Conservation (phyloP, 2,329 filamentous ascomycete species). For the Coniochaeta ligniaria region DNA sequence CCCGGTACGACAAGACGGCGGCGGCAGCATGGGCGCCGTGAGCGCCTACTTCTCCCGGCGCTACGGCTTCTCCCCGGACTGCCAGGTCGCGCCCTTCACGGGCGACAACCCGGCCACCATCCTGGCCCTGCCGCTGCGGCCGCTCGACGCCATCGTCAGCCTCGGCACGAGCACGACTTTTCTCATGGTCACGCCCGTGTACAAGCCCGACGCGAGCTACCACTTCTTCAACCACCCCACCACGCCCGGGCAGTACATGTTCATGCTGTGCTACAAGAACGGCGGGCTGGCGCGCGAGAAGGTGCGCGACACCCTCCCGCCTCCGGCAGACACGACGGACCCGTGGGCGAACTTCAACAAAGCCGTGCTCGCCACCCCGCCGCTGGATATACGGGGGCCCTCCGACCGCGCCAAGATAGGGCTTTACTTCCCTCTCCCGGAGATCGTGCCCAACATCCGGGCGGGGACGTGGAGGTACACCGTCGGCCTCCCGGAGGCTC, state of each 20-base stretch:
- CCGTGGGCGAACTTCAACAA: conserved; percentile 79
- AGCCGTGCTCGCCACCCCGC: conserved; percentile 58
- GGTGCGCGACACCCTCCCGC: conserved; percentile 75
- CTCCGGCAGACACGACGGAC: conserved; percentile 34
- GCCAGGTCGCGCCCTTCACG: conserved; percentile 78
- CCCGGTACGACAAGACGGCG: conserved; percentile 71
- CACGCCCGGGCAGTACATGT: conserved; percentile 90
- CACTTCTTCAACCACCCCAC: conserved; percentile 99
- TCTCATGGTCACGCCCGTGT: conserved; percentile 91
- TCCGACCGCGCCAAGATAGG: conserved; percentile 69
- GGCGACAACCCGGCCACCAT: conserved; percentile 97
- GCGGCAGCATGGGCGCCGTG: conserved; percentile 67
- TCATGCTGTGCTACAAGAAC: conserved; percentile 99
- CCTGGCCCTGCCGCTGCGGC: conserved; percentile 77
- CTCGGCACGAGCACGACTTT: conserved; percentile 95
- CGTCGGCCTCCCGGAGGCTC: conserved; percentile 43
- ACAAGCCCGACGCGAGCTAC: conserved; percentile 82
- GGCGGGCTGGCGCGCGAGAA: conserved; percentile 88
- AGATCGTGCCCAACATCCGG: conserved; percentile 88
- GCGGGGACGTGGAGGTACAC: conserved; percentile 83
- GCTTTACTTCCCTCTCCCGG: conserved; percentile 90
- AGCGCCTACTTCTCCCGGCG: conserved; percentile 70
- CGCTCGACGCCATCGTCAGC: conserved; percentile 88
- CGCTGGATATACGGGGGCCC: conserved; percentile 53
- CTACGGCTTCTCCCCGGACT: conserved; percentile 70